Base-by-base conservation (phyloP, 768 basidiomycete species). In the Clavaria fumosa region DNA sequence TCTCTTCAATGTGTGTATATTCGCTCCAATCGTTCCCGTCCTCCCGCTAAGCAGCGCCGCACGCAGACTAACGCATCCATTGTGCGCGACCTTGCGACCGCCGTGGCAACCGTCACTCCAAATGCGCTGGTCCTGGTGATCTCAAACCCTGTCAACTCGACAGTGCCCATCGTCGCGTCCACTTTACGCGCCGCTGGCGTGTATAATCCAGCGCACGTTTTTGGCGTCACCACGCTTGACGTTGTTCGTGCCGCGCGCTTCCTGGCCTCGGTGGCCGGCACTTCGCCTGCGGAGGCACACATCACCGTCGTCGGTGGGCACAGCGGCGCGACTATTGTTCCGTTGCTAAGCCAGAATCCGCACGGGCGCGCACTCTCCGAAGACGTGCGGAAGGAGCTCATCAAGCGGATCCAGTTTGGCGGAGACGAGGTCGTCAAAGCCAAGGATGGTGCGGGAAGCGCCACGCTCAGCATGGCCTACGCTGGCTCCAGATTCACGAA, bases 341-440 rank as follows among this genome's bases (percentile, higher is more conserved):
- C 93, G 26, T 71, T 99, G 35, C 76, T 99, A 50, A 89, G 85
- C 14, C 93, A 99, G 60, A 69, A 69, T 21, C 38, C 58, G 23
- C 55, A 72, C 46, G 86, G 83, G 45, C 77, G 80, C 59, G 57
- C 50, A n/a, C 61, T 96, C 53, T 60, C 66, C 33, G 81, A 84
- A 43, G 83, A 88, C 56, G 65, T 56, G 23, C 81, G 79, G 53
- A 66, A 72, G 20, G 73, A 75, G 53, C 69, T 96, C 45, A 79
- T 99, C 39, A 62, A 93, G 65, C 75, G 93, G 40, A 96, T 97
- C 54, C 93, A 99, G 57, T 97, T 74, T 49, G 93, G 93, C 55
- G 93, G 93, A 61, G 93, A 99, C 51, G 91, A 96, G 62, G 91
- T 96, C 45, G 93, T 97, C 54, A 79, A 95, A 69, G 91, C 91